A percentile compares a stretch with the other conserved stretches of the same genome.
Evolutionary conservation across 305 asterid genomes (phyloP).

Genomic region (Solanum aculeatissimum): DNA sequence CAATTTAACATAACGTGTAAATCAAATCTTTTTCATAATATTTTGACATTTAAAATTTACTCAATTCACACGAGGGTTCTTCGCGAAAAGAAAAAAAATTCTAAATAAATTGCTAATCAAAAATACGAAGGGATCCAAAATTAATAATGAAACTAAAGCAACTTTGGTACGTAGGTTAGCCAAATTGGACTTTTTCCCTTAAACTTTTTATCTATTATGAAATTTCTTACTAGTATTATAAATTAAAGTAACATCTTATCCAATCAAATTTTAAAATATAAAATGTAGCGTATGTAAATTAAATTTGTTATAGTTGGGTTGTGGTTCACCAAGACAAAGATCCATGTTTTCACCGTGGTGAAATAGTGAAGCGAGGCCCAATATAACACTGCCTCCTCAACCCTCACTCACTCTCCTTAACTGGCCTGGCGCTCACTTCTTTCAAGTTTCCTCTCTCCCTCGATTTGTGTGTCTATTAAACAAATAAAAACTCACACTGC

Average conservation of each 20-base stretch:
- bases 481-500: neutral
- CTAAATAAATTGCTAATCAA: neutral
- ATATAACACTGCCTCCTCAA: slow-evolving; percentile 5
- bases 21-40: neutral
- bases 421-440: slow-evolving; percentile 62
- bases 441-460: slow-evolving; percentile 32
- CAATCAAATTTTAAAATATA: neutral
- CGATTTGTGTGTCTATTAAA: slow-evolving; percentile 5
- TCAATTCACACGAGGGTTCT: too few relatives aligned
- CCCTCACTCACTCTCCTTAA: neutral
- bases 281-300: neutral
- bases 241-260: neutral
- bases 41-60: neutral
- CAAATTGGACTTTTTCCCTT: neutral
- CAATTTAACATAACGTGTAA: too few relatives aligned
- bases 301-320: neutral
- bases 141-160: neutral
- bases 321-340: neutral
- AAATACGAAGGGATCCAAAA: neutral
- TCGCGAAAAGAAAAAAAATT: neutral
- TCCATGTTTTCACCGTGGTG: slow-evolving; percentile 2
- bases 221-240: neutral
- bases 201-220: neutral
- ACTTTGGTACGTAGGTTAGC: neutral
- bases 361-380: neutral